phyloP scores from a whole-genome alignment of 257 asterid species.

The Scutellaria baicalensis region DNA sequence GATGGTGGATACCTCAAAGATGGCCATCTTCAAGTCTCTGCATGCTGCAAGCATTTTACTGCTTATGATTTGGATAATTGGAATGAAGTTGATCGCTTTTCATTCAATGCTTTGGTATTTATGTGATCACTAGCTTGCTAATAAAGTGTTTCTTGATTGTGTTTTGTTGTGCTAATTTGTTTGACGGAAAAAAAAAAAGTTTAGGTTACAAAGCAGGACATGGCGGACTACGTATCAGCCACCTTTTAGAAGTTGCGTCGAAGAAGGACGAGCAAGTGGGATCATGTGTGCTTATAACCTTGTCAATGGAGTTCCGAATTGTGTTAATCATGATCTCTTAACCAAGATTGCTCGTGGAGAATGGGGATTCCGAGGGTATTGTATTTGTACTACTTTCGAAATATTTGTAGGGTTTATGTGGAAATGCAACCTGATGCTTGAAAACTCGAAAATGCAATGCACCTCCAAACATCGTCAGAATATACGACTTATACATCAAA shows the following conservation, averaged over 20 bases:
- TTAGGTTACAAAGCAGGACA: constrained; percentile 43
- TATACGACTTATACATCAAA: too few species aligned
- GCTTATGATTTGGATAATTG: constrained; percentile 72
- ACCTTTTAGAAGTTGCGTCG: constrained; percentile 36
- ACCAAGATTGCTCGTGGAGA: constrained; percentile 46
- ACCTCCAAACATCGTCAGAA: too few species aligned
- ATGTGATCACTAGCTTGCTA: neutral
- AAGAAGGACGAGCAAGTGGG: constrained; percentile 35
- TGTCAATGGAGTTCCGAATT: constrained; percentile 44
- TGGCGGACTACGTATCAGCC: constrained; percentile 47
- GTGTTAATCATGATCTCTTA: constrained; percentile 38
- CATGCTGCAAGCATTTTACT: constrained; percentile 71
- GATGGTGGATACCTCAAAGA: constrained; percentile 41
- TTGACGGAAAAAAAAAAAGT: too few species aligned
- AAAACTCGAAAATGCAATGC: too few species aligned
- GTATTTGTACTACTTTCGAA: neutral
- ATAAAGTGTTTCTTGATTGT: neutral
- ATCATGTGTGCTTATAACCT: constrained; percentile 48
- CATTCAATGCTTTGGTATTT: constrained; percentile 52
- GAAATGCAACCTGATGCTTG: too few species aligned
- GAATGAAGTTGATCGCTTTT: constrained; percentile 46
- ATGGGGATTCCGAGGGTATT: constrained; percentile 61
- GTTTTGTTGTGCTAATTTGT: neutral
- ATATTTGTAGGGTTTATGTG: too few species aligned
- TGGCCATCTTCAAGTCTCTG: constrained; percentile 56